Evolutionary conservation across 495 filamentous ascomycete genomes (phyloP), one percentile per base, ranked within the genome.

Genomic region (Lasiosphaeris hirsuta): DNA sequence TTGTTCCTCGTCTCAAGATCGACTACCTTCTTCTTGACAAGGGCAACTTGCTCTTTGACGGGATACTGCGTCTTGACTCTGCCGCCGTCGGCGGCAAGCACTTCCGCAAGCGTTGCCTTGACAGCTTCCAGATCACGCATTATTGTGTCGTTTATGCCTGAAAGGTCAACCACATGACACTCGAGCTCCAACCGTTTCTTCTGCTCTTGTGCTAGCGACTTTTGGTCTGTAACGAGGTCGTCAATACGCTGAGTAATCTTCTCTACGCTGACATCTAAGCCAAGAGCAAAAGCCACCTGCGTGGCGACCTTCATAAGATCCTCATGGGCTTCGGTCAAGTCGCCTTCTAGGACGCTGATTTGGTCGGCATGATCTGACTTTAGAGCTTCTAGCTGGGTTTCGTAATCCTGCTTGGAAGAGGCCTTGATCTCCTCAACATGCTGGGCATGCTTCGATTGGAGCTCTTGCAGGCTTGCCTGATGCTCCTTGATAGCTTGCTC

Each of bases 21-120:
- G 0, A 81, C 78, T 70, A 89, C 86, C 74, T 86, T 86, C 75
- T 88, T 84, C 68, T 89, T 82, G 62, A 90, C 76, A 38, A 85
- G 78, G n/a, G 85, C 78, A 63, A 91, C 78, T 61, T 92, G 86
- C 48, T 85, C 84, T 50, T 84, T 66, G 49, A 89, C 83, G 13
- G 81, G 80, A 57, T 81, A 79, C 13, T 82, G 74, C 56, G 79
- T 77, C 72, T 85, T 78, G 7, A 70, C 45, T 47, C 54, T 62
- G 10, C 66, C 70, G 35, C 63, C 63, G 38, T 78, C 71, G 6
- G 61, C 61, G 37, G 68, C 70, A 10, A 83, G 65, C 56, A 84
- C 56, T 35, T 72, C 73, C 17, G 72, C 67, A 35, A 84, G 54
- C 10, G 74, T 71, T 15, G 64, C 65, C 62, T 78, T 77, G 58